Base-by-base conservation (phyloP, 306 rosid species). In the Canavalia ensiformis region DNA sequence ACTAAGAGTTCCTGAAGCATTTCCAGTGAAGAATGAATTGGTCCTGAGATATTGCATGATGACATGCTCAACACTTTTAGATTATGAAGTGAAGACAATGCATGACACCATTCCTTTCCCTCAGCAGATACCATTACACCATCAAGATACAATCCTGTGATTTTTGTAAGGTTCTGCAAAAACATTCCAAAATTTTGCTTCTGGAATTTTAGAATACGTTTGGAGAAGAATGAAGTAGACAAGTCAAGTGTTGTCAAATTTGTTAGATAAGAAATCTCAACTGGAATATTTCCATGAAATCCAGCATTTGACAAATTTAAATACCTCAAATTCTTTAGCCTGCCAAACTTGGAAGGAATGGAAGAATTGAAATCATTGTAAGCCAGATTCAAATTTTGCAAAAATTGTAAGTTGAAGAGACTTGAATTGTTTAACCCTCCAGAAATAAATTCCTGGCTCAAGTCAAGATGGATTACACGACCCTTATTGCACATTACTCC, bases 401-500 rank as follows among this genome's bases (percentile, higher is more conserved):
- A 81, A 68, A 79, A 3, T 5, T 82, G 81, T 12, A 86, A 62
- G 4, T 28, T 18, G 44, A 86, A 86, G 1, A 86, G 84, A 46
- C 76, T 86, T 11, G 84, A 88, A 12, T 67, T 72, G 72, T 71
- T 47, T 2, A 82, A 31, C 2, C 84, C 86, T 0, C 79, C 84
- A 0, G 37, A 49, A 2, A 86, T 78, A 5, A 64, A 44, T 82
- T 82, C 84, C 7, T 31, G 44, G 72, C 75, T 78, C 65, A 82
- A n/a, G 41, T 86, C 84, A 6, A 82, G 67, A 60, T 79, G 59
- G 42, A 52, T 25, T 2, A 75, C 73, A 5, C 2, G 35, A 11
- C 79, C 85, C 47, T 45, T 57, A 45, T 59, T 77, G 64, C 88
- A 90, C 33, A 41, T n/a, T 1, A 89, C 84, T n/a, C 91, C 95